Evolutionary conservation across 352 stramenopile genomes (phyloP).

Genomic region (Pythium chondricola): DNA sequence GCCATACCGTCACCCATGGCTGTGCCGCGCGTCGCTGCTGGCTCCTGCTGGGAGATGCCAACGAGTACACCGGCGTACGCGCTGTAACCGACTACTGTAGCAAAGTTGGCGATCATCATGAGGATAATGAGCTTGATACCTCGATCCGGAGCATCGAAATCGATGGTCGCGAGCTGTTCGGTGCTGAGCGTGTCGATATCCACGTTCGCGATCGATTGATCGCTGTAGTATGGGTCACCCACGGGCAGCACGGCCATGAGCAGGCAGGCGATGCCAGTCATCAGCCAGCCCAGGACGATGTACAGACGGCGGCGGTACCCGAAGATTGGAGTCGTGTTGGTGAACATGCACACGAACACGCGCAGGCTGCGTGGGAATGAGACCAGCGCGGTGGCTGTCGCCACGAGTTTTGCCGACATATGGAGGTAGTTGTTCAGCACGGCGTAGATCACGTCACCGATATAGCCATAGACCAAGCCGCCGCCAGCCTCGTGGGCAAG

Average conservation of each 20-base stretch:
- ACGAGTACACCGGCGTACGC: slow-evolving; percentile 41
- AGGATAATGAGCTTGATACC: slow-evolving; percentile 49
- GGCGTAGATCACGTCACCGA: slow-evolving; percentile 24
- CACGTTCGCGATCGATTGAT: slow-evolving; percentile 27
- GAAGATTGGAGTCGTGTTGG: slow-evolving; percentile 35
- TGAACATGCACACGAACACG: slow-evolving; percentile 36
- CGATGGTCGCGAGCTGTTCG: slow-evolving; percentile 30
- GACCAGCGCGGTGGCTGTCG: slow-evolving; percentile 24
- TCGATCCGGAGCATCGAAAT: slow-evolving; percentile 30
- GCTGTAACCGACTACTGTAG: slow-evolving; percentile 37
- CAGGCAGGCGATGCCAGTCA: slow-evolving; percentile 25
- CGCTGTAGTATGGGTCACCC: slow-evolving; percentile 48
- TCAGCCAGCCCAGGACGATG: slow-evolving; percentile 32
- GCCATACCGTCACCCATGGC: slow-evolving; percentile 18
- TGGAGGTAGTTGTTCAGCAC: slow-evolving; percentile 35
- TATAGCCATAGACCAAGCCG: slow-evolving; percentile 21
- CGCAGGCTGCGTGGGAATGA: slow-evolving; percentile 23
- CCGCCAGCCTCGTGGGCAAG: slow-evolving; percentile 23
- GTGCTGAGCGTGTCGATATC: slow-evolving; percentile 22
- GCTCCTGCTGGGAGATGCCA: slow-evolving; percentile 51
- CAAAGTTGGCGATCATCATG: slow-evolving; percentile 47
- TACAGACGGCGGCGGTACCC: slow-evolving; percentile 40
- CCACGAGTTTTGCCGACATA: slow-evolving; percentile 23
- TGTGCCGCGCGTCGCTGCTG: slow-evolving; percentile 31
- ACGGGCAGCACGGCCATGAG: slow-evolving; percentile 31